Evolutionary conservation across 495 filamentous ascomycete species (phyloP), one percentile per base, ranked within the genome.

Genomic region (Penicillium macrosclerotiorum): DNA sequence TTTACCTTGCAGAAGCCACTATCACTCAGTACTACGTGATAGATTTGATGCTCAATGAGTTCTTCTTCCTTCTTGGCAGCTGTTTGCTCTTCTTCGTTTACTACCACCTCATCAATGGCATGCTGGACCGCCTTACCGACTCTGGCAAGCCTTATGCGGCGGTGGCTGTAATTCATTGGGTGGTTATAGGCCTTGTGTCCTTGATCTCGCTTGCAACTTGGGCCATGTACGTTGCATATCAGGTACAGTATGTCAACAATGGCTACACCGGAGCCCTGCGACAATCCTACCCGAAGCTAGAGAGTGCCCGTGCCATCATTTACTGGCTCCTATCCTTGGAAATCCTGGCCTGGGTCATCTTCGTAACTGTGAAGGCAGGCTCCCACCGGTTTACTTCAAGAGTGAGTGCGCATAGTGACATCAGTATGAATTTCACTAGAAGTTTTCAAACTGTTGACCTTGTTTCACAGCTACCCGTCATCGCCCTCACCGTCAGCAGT

Each of bases 21-120:
- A 51, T 64, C 20, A 57, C 40, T 7, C 22, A 50, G 18, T 62
- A 59, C 43, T 64, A 54, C 14, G 17, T 50, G 4, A 55, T 63
- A 38, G 31, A 33, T 13, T 22, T 42, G 4, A 62, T 66, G 46
- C 41, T 64, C n/a, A 4, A 37, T 5, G 17, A 44, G 2, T 52
- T 66, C 16, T 66, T 66, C 48, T 11, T 11, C 13, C 9, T 54
- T 8, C 2, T 51, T 7, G 39, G 29, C 1, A 16, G 38, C 9
- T 43, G 52, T 16, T 7, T 64, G 4, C 23, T 57, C 13, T 45
- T 54, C 24, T 54, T 51, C 20, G 49, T 58, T 23, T 57, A 64
- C 42, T 66, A 54, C 37, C 32, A 37, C 8, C 24, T 64, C 19
- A 51, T 58, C 17, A 55, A 64, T 22, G 24, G 36, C 14, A 19